These are phyloP conservation scores for Elongisporangium anandrum DNA, from an alignment of 352 stramenopile species.

Conservation along the genomic window DNA sequence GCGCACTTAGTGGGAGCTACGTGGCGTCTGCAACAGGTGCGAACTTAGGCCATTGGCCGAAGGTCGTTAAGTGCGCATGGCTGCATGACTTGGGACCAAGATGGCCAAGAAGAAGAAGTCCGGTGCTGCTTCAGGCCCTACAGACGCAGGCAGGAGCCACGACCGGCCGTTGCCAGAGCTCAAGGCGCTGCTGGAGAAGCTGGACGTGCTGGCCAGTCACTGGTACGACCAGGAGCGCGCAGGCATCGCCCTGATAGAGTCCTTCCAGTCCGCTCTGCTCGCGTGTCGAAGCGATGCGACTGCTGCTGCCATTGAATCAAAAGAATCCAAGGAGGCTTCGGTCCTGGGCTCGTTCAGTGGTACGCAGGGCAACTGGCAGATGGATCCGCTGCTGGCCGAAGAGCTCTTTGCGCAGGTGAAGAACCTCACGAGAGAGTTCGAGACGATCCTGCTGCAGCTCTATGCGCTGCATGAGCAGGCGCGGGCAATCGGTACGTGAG, in stretches of 20 bases:
- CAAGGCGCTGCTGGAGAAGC: constrained; percentile 34
- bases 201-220: constrained; percentile 5
- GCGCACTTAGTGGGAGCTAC: constrained; percentile 15
- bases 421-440: constrained; percentile 36
- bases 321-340: background rate
- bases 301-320: background rate
- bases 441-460: constrained; percentile 52
- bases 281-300: constrained; percentile 23
- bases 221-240: constrained; percentile 68
- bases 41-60: background rate
- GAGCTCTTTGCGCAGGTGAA: constrained; percentile 64
- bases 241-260: constrained; percentile 59
- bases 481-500: constrained; percentile 25
- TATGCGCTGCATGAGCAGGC: constrained; percentile 43
- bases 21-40: background rate
- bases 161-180: constrained; percentile 9
- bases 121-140: constrained; percentile 1
- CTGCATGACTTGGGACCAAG: background rate
- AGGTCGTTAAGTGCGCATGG: background rate
- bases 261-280: constrained; percentile 60
- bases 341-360: constrained; percentile 13
- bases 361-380: constrained; percentile 25
- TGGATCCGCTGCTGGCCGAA: constrained; percentile 68
- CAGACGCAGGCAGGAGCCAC: constrained; percentile 1
- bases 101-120: constrained; percentile 46